These are phyloP conservation scores for Gossypium laxum DNA, from an alignment of 441 rosid species.

Conservation along the genomic window DNA sequence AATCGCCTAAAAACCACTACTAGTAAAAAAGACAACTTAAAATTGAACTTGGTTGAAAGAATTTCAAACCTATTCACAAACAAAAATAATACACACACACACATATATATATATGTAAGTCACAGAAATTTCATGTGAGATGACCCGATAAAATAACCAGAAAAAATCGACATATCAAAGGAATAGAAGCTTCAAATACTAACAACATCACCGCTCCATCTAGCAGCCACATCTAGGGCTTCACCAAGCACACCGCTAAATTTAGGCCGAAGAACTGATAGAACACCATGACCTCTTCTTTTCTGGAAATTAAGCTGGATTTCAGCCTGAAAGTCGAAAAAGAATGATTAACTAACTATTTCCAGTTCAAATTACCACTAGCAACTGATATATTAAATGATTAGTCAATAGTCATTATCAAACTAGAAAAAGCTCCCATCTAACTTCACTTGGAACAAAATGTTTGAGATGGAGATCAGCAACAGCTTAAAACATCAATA, in stretches of 20 bases:
- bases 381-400: background rate
- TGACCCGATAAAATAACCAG: conserved; percentile 3
- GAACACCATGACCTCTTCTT: conserved; percentile 86
- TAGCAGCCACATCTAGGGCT: conserved; percentile 86
- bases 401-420: conserved; percentile 10
- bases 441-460: conserved; percentile 2
- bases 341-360: conserved; percentile 11
- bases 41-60: background rate
- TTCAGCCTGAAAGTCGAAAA: conserved; percentile 66
- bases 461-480: background rate
- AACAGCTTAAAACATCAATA: background rate
- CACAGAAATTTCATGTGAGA: conserved; percentile 5
- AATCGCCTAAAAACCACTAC: background rate
- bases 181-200: conserved; percentile 29
- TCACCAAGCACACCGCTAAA: conserved; percentile 96
- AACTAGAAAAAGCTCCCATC: conserved; percentile 6
- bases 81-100: background rate
- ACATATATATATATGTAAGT: background rate
- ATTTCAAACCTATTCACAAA: background rate
- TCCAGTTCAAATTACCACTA: background rate
- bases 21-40: background rate
- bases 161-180: conserved; percentile 8
- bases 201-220: conserved; percentile 99
- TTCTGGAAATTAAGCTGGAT: conserved; percentile 93
- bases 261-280: conserved; percentile 85